Evolutionary conservation across 495 filamentous ascomycete genomes (phyloP).

Genomic region (Patellaria atrata): DNA sequence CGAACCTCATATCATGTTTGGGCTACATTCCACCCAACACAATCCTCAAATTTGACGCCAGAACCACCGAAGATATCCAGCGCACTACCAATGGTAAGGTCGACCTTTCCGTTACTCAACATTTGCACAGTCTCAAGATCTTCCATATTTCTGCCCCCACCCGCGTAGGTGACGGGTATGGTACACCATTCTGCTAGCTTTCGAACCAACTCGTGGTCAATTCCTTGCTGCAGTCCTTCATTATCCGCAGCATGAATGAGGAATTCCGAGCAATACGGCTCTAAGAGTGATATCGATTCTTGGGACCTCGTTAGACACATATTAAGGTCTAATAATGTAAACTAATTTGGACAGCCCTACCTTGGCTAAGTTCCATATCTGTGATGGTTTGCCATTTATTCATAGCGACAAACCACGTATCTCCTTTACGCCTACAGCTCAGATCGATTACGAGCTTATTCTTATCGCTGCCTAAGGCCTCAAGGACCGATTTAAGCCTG

Average conservation of each 20-base stretch:
- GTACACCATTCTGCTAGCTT: conserved; percentile 69
- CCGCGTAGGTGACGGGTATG: conserved; percentile 91
- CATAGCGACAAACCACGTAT: conserved; percentile 86
- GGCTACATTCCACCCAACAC: conserved; percentile 67
- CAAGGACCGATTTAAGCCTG: conserved; percentile 55
- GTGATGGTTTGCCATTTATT: conserved; percentile 97
- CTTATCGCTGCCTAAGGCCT: conserved; percentile 54
- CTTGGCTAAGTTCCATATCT: conserved; percentile 79
- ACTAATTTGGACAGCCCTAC: conserved; percentile 29
- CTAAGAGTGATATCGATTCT: conserved; percentile 68
- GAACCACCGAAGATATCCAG: conserved; percentile 88
- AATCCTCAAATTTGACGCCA: conserved; percentile 73
- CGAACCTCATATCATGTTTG: no score
- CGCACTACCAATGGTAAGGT: conserved; percentile 91
- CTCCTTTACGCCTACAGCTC: conserved; percentile 62
- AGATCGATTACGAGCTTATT: conserved; percentile 86
- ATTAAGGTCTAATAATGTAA: neutral
- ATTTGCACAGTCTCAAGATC: conserved; percentile 68
- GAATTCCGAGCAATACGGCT: conserved; percentile 89
- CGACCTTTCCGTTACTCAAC: conserved; percentile 66
- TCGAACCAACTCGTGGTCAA: conserved; percentile 72
- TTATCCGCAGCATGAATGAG: conserved; percentile 98
- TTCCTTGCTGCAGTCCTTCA: conserved; percentile 78
- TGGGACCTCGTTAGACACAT: neutral
- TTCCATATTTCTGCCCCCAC: conserved; percentile 65